Conservation (phyloP, 495 filamentous ascomycete genomes). For the Cryomyces antarcticus region DNA sequence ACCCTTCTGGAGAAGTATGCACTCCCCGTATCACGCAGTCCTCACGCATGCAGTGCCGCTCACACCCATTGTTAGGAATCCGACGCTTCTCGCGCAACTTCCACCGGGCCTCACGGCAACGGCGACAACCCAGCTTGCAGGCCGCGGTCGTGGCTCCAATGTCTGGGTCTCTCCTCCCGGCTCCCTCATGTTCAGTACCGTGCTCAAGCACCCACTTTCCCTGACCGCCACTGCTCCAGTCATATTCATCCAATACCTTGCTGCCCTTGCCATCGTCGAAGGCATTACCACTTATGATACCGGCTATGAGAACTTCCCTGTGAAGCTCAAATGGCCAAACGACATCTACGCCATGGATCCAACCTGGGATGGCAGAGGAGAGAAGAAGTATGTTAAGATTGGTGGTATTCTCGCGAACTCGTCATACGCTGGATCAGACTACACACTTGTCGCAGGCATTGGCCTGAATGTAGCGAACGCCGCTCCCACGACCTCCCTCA, state of each 20-base stretch:
- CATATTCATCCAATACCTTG: conserved; percentile 85
- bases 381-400: conserved; percentile 63
- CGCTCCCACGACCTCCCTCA: conserved; percentile 71
- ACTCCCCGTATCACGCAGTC: not conserved
- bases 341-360: conserved; percentile 76
- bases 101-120: conserved; percentile 72
- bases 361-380: not conserved
- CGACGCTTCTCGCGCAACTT: conserved; percentile 49
- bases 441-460: conserved; percentile 74
- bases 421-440: conserved; percentile 52
- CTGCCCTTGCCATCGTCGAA: conserved; percentile 73
- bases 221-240: conserved; percentile 58
- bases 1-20: conserved; percentile 79
- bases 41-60: not conserved
- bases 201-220: conserved; percentile 59
- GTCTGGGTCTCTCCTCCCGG: conserved; percentile 90
- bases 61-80: conserved; percentile 37
- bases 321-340: conserved; percentile 95
- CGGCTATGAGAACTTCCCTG: conserved; percentile 51
- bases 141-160: conserved; percentile 78
- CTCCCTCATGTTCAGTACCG: conserved; percentile 65
- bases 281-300: conserved; percentile 63
- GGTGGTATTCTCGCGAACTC: conserved; percentile 88
- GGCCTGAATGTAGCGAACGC: conserved; percentile 78
- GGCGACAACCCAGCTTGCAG: conserved; percentile 80